phyloP scores from a whole-genome alignment of 2,329 filamentous ascomycete genomes.

The Lachnellula arida region DNA sequence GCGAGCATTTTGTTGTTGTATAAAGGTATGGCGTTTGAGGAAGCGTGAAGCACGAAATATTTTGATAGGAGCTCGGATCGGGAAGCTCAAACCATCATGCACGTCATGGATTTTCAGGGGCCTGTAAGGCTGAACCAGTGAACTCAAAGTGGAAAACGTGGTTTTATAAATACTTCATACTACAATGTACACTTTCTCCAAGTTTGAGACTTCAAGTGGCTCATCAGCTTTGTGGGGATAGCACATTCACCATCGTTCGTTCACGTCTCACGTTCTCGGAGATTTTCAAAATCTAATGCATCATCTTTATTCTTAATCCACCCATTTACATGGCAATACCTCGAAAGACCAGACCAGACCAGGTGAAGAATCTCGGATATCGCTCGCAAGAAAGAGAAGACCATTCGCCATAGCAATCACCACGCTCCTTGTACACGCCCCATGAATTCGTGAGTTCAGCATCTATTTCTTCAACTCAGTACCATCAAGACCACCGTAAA shows the following conservation, averaged over 20 bases:
- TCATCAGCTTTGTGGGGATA: neutral
- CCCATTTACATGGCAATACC: conserved; percentile 20
- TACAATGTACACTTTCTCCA: neutral
- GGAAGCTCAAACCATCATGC: conserved; percentile 8
- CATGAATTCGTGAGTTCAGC: neutral
- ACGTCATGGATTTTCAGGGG: conserved; percentile 12
- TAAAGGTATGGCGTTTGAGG: neutral
- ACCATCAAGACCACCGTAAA: conserved; percentile 28
- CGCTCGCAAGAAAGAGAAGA: conserved; percentile 19
- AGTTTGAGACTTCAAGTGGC: neutral
- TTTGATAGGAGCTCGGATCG: neutral
- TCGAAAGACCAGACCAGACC: conserved; percentile 11
- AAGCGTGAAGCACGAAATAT: neutral
- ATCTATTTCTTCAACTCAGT: conserved; percentile 20
- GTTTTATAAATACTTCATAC: neutral
- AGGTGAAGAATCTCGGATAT: conserved; percentile 11
- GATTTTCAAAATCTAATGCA: conserved; percentile 8
- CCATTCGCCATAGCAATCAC: conserved; percentile 15
- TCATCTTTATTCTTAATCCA: conserved; percentile 13
- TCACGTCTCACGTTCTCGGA: neutral
- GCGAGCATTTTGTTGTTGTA: neutral
- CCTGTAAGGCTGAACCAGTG: conserved; percentile 13
- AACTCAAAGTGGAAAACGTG: neutral
- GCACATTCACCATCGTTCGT: neutral
- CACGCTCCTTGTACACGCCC: conserved; percentile 19